These are phyloP conservation scores for Borealophlyctis nickersoniae DNA, from an alignment of 192 early-diverging fungal species.

Conservation along the genomic window DNA sequence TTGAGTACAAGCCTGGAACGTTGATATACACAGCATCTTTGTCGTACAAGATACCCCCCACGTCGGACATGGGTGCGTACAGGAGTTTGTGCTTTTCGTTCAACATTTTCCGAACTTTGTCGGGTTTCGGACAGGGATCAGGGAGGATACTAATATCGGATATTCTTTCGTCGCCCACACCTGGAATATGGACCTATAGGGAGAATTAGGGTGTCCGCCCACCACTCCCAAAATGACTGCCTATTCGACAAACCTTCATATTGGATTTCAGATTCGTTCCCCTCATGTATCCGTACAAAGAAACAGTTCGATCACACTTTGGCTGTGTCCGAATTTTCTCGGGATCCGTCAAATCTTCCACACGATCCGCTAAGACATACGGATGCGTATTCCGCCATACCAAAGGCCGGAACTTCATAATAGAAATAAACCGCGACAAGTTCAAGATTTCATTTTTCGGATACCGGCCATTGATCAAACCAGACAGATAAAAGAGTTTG, in stretches of 20 bases:
- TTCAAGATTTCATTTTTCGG: slow-evolving; percentile 92
- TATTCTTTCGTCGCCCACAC: slow-evolving; percentile 84
- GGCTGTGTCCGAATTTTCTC: slow-evolving; percentile 74
- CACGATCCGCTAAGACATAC: slow-evolving; percentile 94
- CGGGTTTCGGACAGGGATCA: slow-evolving; percentile 97
- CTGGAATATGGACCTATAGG: slow-evolving; percentile 86
- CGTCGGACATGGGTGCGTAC: slow-evolving; percentile 97
- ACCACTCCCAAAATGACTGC: not conserved
- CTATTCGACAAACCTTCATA: slow-evolving; percentile 52
- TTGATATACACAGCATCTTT: slow-evolving; percentile 99
- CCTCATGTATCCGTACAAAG: slow-evolving; percentile 92
- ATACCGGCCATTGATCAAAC: slow-evolving; percentile 91
- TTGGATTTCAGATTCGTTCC: slow-evolving; percentile 89
- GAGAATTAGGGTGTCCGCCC: not conserved
- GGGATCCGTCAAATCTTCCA: slow-evolving; percentile 95
- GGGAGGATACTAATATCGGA: slow-evolving; percentile 71
- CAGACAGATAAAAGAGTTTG: slow-evolving; percentile 97
- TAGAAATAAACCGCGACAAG: slow-evolving; percentile 94
- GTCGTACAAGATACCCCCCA: slow-evolving; percentile 98
- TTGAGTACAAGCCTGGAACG: slow-evolving; percentile 80
- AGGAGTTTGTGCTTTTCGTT: slow-evolving; percentile 94
- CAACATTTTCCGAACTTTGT: slow-evolving; percentile 84
- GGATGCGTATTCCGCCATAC: slow-evolving; percentile 97
- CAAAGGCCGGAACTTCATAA: slow-evolving; percentile 96
- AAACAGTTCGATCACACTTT: slow-evolving; percentile 86